Evolutionary conservation across 495 filamentous ascomycete genomes (phyloP).

Genomic region (Penicillium ochrochloron): DNA sequence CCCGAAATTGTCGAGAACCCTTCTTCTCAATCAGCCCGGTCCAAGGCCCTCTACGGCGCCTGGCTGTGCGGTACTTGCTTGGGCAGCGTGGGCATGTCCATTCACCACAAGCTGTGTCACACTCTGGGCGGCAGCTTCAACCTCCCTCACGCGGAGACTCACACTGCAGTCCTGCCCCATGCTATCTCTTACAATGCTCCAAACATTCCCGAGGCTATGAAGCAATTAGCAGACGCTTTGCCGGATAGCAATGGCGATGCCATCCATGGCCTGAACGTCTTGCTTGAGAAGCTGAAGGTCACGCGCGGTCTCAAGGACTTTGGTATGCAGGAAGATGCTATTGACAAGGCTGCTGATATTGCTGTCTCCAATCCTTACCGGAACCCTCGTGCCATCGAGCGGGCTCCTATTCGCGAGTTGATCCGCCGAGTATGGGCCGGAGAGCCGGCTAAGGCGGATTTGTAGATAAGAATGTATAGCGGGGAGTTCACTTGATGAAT

Average conservation of each 20-base stretch:
- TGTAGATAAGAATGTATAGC: slow-evolving; percentile 42
- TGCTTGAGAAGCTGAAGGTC: slow-evolving; percentile 60
- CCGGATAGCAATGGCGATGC: slow-evolving; percentile 64
- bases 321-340: slow-evolving; percentile 68
- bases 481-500: neutral
- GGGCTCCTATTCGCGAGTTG: slow-evolving; percentile 61
- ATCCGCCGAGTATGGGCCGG: slow-evolving; percentile 70
- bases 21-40: slow-evolving; percentile 53
- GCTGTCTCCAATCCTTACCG: slow-evolving; percentile 67
- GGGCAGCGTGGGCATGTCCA: slow-evolving; percentile 68
- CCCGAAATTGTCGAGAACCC: slow-evolving; percentile 59
- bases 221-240: slow-evolving; percentile 59
- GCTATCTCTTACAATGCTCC: slow-evolving; percentile 72
- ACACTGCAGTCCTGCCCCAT: slow-evolving; percentile 70
- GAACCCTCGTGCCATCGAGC: slow-evolving; percentile 65
- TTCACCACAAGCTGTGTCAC: slow-evolving; percentile 76
- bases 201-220: slow-evolving; percentile 61
- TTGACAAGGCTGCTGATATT: slow-evolving; percentile 69
- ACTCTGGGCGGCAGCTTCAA: slow-evolving; percentile 70
- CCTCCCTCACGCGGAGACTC: slow-evolving; percentile 71
- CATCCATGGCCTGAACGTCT: slow-evolving; percentile 63
- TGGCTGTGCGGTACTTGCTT: slow-evolving; percentile 70
- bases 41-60: slow-evolving; percentile 65
- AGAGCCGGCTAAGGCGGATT: slow-evolving; percentile 63
- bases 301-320: slow-evolving; percentile 61